Evolutionary conservation across 2,329 filamentous ascomycete genomes (phyloP), one percentile per base, ranked within the genome.

Genomic region (Microdochium nivale): DNA sequence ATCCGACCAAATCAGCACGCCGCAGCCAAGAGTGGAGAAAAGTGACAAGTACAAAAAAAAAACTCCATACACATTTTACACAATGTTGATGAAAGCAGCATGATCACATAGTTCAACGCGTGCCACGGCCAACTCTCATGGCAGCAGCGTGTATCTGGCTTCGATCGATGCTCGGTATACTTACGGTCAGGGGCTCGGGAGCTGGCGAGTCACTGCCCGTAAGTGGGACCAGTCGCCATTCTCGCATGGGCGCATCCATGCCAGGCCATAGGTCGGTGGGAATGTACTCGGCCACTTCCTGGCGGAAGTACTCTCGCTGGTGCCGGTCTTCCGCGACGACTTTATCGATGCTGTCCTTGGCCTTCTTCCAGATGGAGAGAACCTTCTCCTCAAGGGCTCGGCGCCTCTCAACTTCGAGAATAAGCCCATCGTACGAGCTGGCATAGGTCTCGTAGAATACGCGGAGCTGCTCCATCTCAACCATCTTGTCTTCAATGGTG

Each of bases 391-490:
- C 87, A 33, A 88, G 81, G 14, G 78, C 74, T 54, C 81, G 82
- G 10, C 94, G 79, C 24, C 94, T 78, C 50, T 87, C 86, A 5
- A 90, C 86, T 66, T 99, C 94, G 1, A 95, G 77, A 24, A 96
- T 78, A 13, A 99, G 73, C 21, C 86, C 84, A 58, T 90, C 87
- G 63, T 99, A 97, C 0, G 90, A 89, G 50, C 83, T 79, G 21
- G 88, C 77, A 61, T 97, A 99, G 19, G 86, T 84, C 54, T 92
- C 87, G 67, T 96, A 97, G 60, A 96, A 89, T n/a, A 81, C 75
- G 11, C 83, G 78, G 60, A 96, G 80, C 23, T 82, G 81, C 49
- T 86, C 83, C 67, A 97, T 86, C 61, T 95, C 89, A 10, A 78
- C 73, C 40, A 96, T 80, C 59, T 84, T 87, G 16, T 71, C 75